Evolutionary conservation across 1,284 basidiomycete genomes (phyloP), one percentile per base, ranked within the genome.

Genomic region (Ceratobasidium sp.): DNA sequence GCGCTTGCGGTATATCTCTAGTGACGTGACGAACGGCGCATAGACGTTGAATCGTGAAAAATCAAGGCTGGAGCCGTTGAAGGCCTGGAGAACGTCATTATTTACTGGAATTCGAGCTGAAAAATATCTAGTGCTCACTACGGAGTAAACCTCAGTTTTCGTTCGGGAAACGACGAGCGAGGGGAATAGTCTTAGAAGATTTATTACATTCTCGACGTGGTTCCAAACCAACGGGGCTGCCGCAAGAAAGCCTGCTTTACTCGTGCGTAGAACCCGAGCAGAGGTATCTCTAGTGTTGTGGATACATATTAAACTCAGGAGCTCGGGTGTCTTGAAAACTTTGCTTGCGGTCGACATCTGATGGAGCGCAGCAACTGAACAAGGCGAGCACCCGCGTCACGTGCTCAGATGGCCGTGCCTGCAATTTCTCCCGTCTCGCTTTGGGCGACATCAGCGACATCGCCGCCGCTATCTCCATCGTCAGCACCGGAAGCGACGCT

Each of bases 281-380:
- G 4, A 54, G 16, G 19, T 5, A 7, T 6, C 4, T 31, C 16
- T 54, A 24, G 53, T 27, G 2, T 2, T 7, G 29, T 54, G 29
- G 16, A 4, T 31, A 22, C 24, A 54, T 7, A 54, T 54, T 2
- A 54, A 22, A 54, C 22, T 22, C 22, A 54, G 27, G 53, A 54
- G 53, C 53, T 54, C 53, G 16, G 53, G 19, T 27, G 53, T 54
- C 6, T 54, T 24, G 29, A 54, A 54, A 54, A 54, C 53, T 19
- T 54, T 54, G 53, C 53, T 11, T 11, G 53, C 53, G 53, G 53
- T 54, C 14, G 29, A 54, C 53, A 54, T 46, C 9, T 8, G 3
- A 16, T 3, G 9, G 16, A 8, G 43, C 8, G 16, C 8, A 7
- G 3, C 9, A 8, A 19, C 16, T 46, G 16, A 16, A 46, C 43